A percentile compares a stretch with the other conserved stretches of the same genome.
Evolutionary conservation across 257 asterid species (phyloP).

Genomic region (Salvia miltiorrhiza): DNA sequence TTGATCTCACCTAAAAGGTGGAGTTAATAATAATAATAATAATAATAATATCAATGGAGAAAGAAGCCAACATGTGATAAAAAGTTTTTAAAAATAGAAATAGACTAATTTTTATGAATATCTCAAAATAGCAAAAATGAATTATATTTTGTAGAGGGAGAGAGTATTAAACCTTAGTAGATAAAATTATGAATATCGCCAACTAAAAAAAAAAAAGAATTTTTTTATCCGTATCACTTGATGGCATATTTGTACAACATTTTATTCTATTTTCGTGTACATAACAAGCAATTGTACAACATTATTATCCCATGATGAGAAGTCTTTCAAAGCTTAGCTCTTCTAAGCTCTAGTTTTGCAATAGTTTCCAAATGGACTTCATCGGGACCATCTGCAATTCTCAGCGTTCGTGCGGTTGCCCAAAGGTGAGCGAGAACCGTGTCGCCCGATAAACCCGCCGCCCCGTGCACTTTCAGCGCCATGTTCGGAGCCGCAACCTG

Average conservation of each 20-base stretch:
- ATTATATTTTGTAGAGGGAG: too few relatives aligned
- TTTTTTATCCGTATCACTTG: too few relatives aligned
- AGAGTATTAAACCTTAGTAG: too few relatives aligned
- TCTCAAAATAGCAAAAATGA: too few relatives aligned
- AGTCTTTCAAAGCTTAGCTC: slow-evolving; percentile 61
- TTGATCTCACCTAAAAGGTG: too few relatives aligned
- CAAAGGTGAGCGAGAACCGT: slow-evolving; percentile 81
- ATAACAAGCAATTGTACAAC: background rate
- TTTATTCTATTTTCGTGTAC: background rate
- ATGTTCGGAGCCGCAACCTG: slow-evolving; percentile 94
- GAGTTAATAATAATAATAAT: too few relatives aligned
- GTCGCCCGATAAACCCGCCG: slow-evolving; percentile 89
- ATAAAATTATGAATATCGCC: too few relatives aligned
- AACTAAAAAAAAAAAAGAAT: too few relatives aligned
- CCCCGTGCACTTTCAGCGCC: slow-evolving; percentile 94
- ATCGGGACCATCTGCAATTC: slow-evolving; percentile 97
- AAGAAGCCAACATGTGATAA: too few relatives aligned
- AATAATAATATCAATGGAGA: too few relatives aligned
- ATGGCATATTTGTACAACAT: background rate
- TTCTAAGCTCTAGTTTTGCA: slow-evolving; percentile 72
- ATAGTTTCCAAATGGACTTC: slow-evolving; percentile 94
- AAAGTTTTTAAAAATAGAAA: too few relatives aligned
- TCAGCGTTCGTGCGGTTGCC: slow-evolving; percentile 82
- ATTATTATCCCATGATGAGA: background rate
- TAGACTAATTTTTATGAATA: too few relatives aligned